Conservation (phyloP, 2,329 filamentous ascomycete species). For the Diaporthe humulicola region DNA sequence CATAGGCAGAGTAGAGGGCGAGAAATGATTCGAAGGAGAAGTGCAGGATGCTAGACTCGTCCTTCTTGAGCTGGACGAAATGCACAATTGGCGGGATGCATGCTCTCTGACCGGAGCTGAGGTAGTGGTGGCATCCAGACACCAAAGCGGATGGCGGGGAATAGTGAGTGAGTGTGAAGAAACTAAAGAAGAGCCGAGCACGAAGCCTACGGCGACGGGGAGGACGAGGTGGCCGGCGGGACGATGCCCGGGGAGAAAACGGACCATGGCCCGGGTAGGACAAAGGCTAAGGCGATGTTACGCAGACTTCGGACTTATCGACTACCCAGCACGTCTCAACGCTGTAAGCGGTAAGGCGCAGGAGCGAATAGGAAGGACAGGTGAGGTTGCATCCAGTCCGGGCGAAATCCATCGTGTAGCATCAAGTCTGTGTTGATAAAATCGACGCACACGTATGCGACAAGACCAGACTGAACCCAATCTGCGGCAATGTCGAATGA, state of each 20-base stretch:
- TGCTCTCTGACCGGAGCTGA: neutral
- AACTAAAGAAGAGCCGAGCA: conserved; percentile 6
- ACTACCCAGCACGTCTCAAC: neutral
- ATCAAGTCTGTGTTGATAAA: neutral
- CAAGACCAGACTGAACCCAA: conserved; percentile 5
- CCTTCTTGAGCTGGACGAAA: conserved; percentile 44
- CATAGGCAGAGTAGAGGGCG: conserved; percentile 44
- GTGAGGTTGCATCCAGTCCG: neutral
- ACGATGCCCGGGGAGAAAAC: neutral
- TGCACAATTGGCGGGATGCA: conserved; percentile 47
- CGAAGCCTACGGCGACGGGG: conserved; percentile 1
- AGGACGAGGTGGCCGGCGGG: conserved; percentile 15
- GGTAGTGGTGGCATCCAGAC: neutral
- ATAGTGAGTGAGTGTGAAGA: conserved; percentile 21
- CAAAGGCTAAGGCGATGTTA: neutral
- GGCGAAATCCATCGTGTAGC: neutral
- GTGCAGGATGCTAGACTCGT: conserved; percentile 38
- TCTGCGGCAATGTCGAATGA: neutral
- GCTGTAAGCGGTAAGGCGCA: neutral
- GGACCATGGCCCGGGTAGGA: conserved; percentile 5
- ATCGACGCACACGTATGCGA: neutral
- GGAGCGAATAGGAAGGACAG: neutral
- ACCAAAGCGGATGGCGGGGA: neutral
- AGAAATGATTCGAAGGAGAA: conserved; percentile 45
- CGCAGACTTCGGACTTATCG: neutral